Conservation (phyloP, 129 eudicot genomes). For the Chrysanthemum lavandulifolium region DNA sequence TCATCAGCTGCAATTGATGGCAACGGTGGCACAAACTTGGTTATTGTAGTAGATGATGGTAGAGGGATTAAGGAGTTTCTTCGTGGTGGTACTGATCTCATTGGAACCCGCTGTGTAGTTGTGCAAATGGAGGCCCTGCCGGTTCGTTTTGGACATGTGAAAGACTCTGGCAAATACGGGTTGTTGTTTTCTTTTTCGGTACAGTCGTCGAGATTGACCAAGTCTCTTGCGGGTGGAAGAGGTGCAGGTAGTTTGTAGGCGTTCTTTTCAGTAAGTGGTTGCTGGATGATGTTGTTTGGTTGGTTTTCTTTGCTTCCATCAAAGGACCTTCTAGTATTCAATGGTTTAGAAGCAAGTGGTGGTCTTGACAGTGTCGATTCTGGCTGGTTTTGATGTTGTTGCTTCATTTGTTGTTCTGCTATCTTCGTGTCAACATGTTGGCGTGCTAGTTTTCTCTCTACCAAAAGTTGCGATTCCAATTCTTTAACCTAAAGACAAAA, state of each 20-base stretch:
- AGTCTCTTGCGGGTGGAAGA: constrained; percentile 29
- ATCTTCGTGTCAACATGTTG: constrained; percentile 84
- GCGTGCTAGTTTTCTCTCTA: constrained; percentile 87
- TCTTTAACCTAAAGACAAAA: constrained; percentile 67
- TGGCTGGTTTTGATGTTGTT: constrained; percentile 49
- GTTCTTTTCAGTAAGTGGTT: constrained; percentile 48
- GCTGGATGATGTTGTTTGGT: constrained; percentile 32
- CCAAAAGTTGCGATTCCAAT: constrained; percentile 82
- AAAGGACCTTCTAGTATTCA: constrained; percentile 24
- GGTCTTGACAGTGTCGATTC: constrained; percentile 41
- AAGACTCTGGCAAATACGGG: constrained; percentile 50
- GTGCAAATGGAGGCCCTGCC: constrained; percentile 84
- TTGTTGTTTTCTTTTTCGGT: constrained; percentile 76
- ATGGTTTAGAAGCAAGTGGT: constrained; percentile 54
- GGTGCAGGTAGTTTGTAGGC: constrained; percentile 41
- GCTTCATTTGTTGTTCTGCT: constrained; percentile 68
- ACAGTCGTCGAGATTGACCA: constrained; percentile 37
- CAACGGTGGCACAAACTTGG: constrained; percentile 49
- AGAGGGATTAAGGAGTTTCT: constrained; percentile 74
- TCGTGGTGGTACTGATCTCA: constrained; percentile 48
- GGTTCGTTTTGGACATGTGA: constrained; percentile 43
- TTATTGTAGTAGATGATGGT: constrained; percentile 34
- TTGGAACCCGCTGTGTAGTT: constrained; percentile 32
- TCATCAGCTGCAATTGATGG: constrained; percentile 41
- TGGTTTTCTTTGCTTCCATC: constrained; percentile 45